A percentile compares a stretch with the other conserved stretches of the same genome.
Evolutionary conservation across 139 green algal species (phyloP).

Genomic region (Coccomyxa sp.): DNA sequence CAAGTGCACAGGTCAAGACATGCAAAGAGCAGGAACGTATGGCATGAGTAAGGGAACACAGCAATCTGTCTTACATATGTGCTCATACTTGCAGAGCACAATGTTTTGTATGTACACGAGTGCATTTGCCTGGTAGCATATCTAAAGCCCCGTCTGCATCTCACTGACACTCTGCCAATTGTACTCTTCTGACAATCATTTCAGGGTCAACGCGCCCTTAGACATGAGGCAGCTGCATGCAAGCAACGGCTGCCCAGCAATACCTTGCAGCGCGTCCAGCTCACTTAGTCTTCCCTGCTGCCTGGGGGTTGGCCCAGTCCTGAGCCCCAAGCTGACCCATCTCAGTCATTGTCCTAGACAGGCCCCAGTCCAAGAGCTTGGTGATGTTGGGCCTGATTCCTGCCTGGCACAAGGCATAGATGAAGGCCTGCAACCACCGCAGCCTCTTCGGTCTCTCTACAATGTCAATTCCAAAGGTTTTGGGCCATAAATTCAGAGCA

Average conservation of each 20-base stretch:
- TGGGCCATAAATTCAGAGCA: too few relatives aligned
- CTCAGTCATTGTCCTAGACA: constrained; percentile 6
- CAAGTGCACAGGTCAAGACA: too few relatives aligned
- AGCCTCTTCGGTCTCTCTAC: too few relatives aligned
- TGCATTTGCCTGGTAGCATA: too few relatives aligned
- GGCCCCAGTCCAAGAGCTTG: constrained; percentile 7
- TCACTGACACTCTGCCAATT: too few relatives aligned
- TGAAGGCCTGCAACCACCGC: constrained; percentile 22
- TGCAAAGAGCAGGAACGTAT: too few relatives aligned
- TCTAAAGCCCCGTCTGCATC: too few relatives aligned
- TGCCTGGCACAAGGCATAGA: constrained; percentile 18
- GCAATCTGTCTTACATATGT: too few relatives aligned
- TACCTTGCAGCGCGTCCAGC: not conserved
- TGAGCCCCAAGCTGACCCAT: not conserved
- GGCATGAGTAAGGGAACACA: too few relatives aligned
- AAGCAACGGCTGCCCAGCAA: not conserved
- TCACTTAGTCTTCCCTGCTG: not conserved
- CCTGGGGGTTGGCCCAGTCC: not conserved
- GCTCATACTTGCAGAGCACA: too few relatives aligned
- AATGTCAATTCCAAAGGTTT: too few relatives aligned
- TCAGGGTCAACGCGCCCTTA: not conserved
- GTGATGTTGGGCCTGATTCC: constrained; percentile 13
- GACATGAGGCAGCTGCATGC: not conserved
- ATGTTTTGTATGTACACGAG: too few relatives aligned
- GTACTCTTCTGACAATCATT: not conserved